Evolutionary conservation across 768 basidiomycete species (phyloP).

Genomic region (Termitomyces sp.): DNA sequence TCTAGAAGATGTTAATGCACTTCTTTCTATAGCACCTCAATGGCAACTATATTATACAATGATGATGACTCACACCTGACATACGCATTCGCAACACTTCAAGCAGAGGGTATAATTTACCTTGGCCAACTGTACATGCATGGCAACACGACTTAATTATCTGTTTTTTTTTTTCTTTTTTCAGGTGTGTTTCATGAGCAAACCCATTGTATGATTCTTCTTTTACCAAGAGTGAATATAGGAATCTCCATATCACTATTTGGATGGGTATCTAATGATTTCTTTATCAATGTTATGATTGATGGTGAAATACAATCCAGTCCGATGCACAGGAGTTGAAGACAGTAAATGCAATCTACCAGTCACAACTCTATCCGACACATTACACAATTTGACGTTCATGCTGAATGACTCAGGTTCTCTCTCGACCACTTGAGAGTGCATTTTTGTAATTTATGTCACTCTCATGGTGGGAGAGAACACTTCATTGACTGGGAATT

Average conservation of each 20-base stretch:
- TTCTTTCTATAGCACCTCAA: background rate
- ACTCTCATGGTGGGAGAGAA: background rate
- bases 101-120: background rate
- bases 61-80: background rate
- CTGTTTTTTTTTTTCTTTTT: background rate
- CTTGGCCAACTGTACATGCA: background rate
- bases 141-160: background rate
- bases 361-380: background rate
- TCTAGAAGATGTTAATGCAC: too few species aligned
- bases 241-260: background rate
- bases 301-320: background rate
- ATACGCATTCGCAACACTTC: background rate
- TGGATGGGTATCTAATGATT: background rate
- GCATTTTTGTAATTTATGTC: background rate
- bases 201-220: background rate
- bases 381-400: background rate
- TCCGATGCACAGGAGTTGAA: background rate
- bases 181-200: background rate
- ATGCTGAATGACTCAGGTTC: background rate
- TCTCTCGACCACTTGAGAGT: background rate
- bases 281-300: background rate
- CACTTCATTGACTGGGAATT: background rate
- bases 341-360: background rate
- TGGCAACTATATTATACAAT: background rate
- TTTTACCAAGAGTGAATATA: background rate